A percentile compares a stretch with the other conserved stretches of the same genome.
These are phyloP conservation scores for Piper longum DNA, from an alignment of 164 flowering plant species.

Conservation along the genomic window DNA sequence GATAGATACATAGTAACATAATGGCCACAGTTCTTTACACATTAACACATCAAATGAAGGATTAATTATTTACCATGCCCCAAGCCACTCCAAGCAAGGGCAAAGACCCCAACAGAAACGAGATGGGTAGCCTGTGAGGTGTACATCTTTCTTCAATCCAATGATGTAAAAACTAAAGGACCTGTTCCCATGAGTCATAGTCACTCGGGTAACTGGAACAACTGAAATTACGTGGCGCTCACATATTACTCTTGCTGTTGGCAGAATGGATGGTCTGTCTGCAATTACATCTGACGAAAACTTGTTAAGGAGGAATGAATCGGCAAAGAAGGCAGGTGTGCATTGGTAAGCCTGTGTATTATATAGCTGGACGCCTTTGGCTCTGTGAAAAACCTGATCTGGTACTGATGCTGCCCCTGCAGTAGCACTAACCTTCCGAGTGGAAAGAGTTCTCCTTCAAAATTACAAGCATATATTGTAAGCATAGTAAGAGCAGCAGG, in stretches of 20 bases:
- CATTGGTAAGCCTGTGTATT: slow-evolving; percentile 93
- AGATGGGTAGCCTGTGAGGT: slow-evolving; percentile 77
- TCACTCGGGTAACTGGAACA: slow-evolving; percentile 89
- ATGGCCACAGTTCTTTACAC: too few relatives aligned
- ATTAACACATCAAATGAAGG: not conserved
- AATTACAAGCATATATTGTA: too few relatives aligned
- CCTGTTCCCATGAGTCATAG: slow-evolving; percentile 50
- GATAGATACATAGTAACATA: too few relatives aligned
- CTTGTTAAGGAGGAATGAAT: slow-evolving; percentile 79
- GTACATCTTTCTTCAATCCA: slow-evolving; percentile 74
- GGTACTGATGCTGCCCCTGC: slow-evolving; percentile 98
- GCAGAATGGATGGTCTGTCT: slow-evolving; percentile 57
- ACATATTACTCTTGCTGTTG: slow-evolving; percentile 69
- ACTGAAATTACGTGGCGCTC: slow-evolving; percentile 90
- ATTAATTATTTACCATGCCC: slow-evolving; percentile 17
- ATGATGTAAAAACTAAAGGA: slow-evolving; percentile 84
- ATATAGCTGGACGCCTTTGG: slow-evolving; percentile 84
- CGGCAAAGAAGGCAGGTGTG: slow-evolving; percentile 89
- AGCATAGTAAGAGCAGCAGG: not conserved
- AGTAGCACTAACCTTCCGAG: slow-evolving; percentile 75
- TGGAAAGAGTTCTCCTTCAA: slow-evolving; percentile 64
- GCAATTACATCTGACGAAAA: slow-evolving; percentile 94
- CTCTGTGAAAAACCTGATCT: slow-evolving; percentile 91
- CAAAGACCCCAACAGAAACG: slow-evolving; percentile 92
- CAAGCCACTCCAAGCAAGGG: slow-evolving; percentile 93